Conservation (phyloP, 1,284 basidiomycete genomes). For the Fomitopsis palustris region DNA sequence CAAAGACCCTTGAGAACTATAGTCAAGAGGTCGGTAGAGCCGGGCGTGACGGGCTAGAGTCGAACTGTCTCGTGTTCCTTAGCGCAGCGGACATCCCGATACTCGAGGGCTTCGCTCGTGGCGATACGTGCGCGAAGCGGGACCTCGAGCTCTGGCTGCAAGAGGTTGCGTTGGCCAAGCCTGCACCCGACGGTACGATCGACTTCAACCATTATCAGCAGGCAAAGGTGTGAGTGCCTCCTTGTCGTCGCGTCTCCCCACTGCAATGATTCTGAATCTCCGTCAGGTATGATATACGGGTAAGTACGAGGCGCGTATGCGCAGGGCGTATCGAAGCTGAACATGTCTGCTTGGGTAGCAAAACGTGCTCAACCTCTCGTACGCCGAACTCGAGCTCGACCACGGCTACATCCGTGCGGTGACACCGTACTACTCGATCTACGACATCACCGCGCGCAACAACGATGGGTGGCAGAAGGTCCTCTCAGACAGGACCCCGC, state of each 20-base stretch:
- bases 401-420: conserved; percentile 41
- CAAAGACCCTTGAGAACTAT: conserved; percentile 62
- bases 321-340: neutral
- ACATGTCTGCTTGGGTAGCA: conserved; percentile 23
- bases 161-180: conserved; percentile 35
- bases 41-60: conserved; percentile 64
- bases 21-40: conserved; percentile 79
- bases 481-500: conserved; percentile 28
- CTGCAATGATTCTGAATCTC: neutral
- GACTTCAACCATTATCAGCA: conserved; percentile 45
- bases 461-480: conserved; percentile 30
- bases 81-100: conserved; percentile 37
- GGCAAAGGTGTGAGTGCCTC: conserved; percentile 31
- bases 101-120: conserved; percentile 43
- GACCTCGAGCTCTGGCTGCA: conserved; percentile 40
- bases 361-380: conserved; percentile 43
- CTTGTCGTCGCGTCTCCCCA: neutral
- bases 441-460: conserved; percentile 34
- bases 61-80: conserved; percentile 56
- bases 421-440: conserved; percentile 44
- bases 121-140: conserved; percentile 40
- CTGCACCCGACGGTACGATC: conserved; percentile 35
- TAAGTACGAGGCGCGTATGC: conserved; percentile 13
- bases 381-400: conserved; percentile 49
- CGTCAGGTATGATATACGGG: conserved; percentile 38